A percentile compares a stretch with the other conserved stretches of the same genome.
Conservation (phyloP, 2,329 filamentous ascomycete species). For the Ceratocystis lukuohia region DNA sequence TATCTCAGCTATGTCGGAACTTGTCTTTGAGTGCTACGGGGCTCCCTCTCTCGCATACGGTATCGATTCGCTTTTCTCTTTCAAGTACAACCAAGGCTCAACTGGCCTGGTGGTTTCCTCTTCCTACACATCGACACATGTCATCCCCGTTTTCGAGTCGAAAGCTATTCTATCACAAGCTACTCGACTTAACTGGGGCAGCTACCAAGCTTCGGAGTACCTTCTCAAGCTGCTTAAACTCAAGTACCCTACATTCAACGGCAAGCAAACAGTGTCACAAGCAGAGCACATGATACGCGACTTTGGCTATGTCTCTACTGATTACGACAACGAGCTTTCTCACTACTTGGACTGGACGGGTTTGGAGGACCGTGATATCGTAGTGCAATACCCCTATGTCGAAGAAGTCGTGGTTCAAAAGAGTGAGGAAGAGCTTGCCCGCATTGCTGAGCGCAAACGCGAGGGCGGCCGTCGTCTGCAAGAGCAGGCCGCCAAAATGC, state of each 20-base stretch:
- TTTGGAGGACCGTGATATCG: conserved; percentile 73
- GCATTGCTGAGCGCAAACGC: conserved; percentile 84
- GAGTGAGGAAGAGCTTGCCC: conserved; percentile 81
- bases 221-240: conserved; percentile 75
- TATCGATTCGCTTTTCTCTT: conserved; percentile 93
- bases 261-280: conserved; percentile 74
- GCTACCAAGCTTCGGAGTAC: conserved; percentile 80
- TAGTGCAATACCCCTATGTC: conserved; percentile 86
- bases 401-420: conserved; percentile 86
- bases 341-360: conserved; percentile 81
- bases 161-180: conserved; percentile 76
- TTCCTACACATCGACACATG: conserved; percentile 83
- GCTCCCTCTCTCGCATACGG: conserved; percentile 85
- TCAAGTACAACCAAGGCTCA: conserved; percentile 75
- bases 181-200: conserved; percentile 87
- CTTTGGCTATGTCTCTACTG: conserved; percentile 76
- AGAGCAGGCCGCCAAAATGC: conserved; percentile 94
- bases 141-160: conserved; percentile 82
- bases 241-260: conserved; percentile 82
- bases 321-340: conserved; percentile 68
- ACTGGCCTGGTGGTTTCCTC: conserved; percentile 84
- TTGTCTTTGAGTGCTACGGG: conserved; percentile 89
- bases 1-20: conserved; percentile 76
- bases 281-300: conserved; percentile 76
- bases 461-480: conserved; percentile 84